Evolutionary conservation across 331 rosid species (phyloP).

Genomic region (Rosa hybrid): DNA sequence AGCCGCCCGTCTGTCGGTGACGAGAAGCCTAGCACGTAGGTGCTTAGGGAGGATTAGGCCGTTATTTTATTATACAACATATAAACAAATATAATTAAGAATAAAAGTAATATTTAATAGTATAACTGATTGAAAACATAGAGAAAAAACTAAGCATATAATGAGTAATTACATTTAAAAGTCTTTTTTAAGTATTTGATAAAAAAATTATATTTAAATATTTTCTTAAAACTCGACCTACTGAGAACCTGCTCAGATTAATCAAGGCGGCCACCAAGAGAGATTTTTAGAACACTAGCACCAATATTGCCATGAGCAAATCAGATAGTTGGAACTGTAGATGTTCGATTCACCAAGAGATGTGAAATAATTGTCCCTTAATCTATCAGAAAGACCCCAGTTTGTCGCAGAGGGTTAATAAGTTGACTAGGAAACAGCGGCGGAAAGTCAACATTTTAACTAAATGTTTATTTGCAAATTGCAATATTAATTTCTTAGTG

Average conservation of each 20-base stretch:
- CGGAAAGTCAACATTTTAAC: conserved; percentile 21
- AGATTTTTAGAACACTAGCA: neutral
- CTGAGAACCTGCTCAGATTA: no score
- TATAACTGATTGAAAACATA: no score
- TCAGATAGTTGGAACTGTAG: neutral
- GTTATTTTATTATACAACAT: no score
- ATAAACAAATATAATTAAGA: no score
- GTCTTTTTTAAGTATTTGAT: no score
- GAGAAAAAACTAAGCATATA: no score
- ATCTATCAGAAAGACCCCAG: neutral
- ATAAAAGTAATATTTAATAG: no score
- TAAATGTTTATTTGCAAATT: conserved; percentile 29
- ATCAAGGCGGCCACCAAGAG: neutral
- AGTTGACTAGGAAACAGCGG: conserved; percentile 15
- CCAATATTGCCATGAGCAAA: neutral
- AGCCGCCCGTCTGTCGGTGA: neutral
- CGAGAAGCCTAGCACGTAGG: neutral
- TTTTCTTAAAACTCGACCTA: no score
- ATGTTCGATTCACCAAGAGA: conserved; percentile 1
- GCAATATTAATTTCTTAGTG: conserved; percentile 22
- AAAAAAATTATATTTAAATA: no score
- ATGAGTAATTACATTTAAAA: no score
- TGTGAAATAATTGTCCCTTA: neutral
- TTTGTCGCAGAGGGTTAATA: conserved; percentile 2
- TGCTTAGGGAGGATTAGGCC: no score